Conservation (phyloP, 2,329 filamentous ascomycete species). For the Stagonosporopsis tanaceti region DNA sequence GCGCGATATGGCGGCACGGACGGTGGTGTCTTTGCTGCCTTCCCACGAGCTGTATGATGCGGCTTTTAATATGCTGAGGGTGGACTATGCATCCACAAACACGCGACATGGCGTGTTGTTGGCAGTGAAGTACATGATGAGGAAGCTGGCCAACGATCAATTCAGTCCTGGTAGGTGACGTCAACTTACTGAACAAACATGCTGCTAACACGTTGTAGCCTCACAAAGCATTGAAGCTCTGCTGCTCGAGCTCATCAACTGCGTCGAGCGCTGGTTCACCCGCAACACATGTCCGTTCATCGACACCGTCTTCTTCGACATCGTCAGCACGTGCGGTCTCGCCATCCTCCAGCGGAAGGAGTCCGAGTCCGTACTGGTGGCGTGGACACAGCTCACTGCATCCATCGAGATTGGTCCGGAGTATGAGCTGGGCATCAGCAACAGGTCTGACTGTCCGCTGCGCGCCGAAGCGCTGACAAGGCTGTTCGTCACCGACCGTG, state of each 20-base stretch:
- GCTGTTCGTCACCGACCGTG: conserved; percentile 37
- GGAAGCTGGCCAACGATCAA: conserved; percentile 26
- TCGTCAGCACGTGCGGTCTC: conserved; percentile 41
- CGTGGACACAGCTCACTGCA: conserved; percentile 32
- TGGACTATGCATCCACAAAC: conserved; percentile 29
- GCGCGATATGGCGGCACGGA: conserved; percentile 79
- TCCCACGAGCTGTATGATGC: conserved; percentile 33
- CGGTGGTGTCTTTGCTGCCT: conserved; percentile 57
- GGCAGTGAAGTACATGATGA: conserved; percentile 43
- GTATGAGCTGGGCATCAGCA: conserved; percentile 23
- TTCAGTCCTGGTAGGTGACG: not conserved
- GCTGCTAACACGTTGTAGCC: conserved; percentile 21
- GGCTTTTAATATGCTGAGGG: conserved; percentile 30
- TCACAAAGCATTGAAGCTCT: conserved; percentile 26
- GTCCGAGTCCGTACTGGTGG: conserved; percentile 23
- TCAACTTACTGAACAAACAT: not conserved
- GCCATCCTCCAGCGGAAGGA: conserved; percentile 31
- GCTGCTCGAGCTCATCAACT: conserved; percentile 28
- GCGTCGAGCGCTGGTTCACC: conserved; percentile 26
- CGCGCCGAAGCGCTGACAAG: conserved; percentile 32
- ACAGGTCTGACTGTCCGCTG: conserved; percentile 23
- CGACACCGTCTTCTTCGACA: conserved; percentile 48
- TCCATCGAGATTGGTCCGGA: conserved; percentile 32
- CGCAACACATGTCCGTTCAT: conserved; percentile 42
- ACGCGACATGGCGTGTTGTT: conserved; percentile 43